These are phyloP conservation scores for Ailanthus altissimus DNA, from an alignment of 345 rosid genomes.

Conservation along the genomic window DNA sequence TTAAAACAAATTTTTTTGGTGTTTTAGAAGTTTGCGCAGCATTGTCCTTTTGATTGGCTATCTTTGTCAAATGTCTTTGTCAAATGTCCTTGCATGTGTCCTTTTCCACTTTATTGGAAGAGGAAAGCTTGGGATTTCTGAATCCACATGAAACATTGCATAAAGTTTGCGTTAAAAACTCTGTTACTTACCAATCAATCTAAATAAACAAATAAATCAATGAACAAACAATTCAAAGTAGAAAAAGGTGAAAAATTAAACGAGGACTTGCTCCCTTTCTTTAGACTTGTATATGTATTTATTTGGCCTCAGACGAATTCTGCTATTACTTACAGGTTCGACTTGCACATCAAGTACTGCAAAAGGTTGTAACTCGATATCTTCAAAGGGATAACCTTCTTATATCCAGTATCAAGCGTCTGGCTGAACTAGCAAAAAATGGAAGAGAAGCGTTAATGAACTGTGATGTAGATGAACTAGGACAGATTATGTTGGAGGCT, in stretches of 20 bases:
- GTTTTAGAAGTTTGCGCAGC: neutral
- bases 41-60: neutral
- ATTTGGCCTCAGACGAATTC: neutral
- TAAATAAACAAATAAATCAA: neutral
- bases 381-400: conserved; percentile 83
- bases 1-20: neutral
- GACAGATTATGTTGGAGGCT: conserved; percentile 89
- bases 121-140: neutral
- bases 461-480: conserved; percentile 69
- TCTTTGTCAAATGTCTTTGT: neutral
- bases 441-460: conserved; percentile 97
- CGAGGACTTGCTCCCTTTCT: neutral
- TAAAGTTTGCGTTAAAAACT: neutral
- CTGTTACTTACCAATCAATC: neutral
- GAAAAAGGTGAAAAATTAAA: neutral
- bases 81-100: neutral
- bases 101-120: neutral
- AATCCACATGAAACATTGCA: too few species aligned
- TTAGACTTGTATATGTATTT: neutral
- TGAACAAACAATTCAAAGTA: too few species aligned
- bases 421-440: conserved; percentile 71
- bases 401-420: conserved; percentile 79
- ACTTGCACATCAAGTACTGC: conserved; percentile 87
- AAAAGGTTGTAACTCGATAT: conserved; percentile 86
- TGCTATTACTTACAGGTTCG: conserved; percentile 60